Evolutionary conservation across 352 stramenopile species (phyloP), one percentile per base, ranked within the genome.

Genomic region (Globisporangium canariense): DNA sequence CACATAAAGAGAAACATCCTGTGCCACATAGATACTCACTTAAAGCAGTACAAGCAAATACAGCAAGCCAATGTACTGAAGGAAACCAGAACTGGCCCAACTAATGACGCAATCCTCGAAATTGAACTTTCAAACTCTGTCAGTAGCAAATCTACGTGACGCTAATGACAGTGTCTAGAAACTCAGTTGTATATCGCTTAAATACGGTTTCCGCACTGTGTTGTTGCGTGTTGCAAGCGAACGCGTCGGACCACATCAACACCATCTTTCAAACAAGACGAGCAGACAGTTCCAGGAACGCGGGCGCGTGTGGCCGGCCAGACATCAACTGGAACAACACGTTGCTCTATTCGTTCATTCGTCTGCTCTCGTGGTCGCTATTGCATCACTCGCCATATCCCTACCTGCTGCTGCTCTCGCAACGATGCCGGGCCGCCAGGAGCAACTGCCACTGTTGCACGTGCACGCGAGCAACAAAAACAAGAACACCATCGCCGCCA

Each of bases 401-500:
- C 25, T 28, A 28, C 25, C 25, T 28, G 25, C 25, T 28, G 25
- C 25, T 28, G 25, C 25, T 28, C 25, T 28, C 6, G 8, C 11
- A 28, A 51, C 22, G 14, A 64, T 64, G 58, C 1, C 47, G 10
- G 22, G 14, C 3, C 47, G 16, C 4, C 46, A 22, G 3, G 58
- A 64, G 47, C 47, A 58, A 18, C 46, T 40, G 46, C 47, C 58
- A 47, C 58, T 64, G 46, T 47, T 64, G 11, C 47, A 64, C 28
- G 4, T 13, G 30, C 51, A 41, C 14, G 51, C 28, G 28, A 57
- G 25, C 25, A 28, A 28, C 25, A 28, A 28, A 28, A 28, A 28
- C 25, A 28, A 28, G 25, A 28, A 41, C 25, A 57, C n/a, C 7
- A 57, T 28, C 10, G 7, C 14, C 6, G 11, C 30, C 22, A 11